Evolutionary conservation across 495 filamentous ascomycete species (phyloP), one percentile per base, ranked within the genome.

Genomic region (Bathelium albidoporum): DNA sequence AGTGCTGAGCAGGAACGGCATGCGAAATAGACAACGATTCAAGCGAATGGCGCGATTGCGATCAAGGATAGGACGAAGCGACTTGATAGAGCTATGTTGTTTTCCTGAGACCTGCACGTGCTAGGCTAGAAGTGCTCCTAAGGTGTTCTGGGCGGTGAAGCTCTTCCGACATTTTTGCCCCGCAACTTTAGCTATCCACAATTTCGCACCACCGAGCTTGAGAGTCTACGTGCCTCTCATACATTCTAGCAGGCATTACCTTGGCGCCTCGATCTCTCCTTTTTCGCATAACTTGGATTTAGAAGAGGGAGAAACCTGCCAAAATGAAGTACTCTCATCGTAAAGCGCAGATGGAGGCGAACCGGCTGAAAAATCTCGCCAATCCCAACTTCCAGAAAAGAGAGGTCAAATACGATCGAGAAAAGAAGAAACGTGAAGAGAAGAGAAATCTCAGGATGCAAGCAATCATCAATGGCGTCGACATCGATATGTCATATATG

Each of bases 331-430:
- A 55, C 16, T 55, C 49, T 11, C 49, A 55, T 24, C 49, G 49
- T 24, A 55, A 55, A 16, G 49, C 49, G 0, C 49, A 55, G 49
- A 55, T 55, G 20, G 49, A 55, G 49, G 49, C 49, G 5, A 55
- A 55, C 29, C 49, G 49, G 49, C 49, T 55, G 7, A 55, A 55
- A 29, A 55, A 55, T 55, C 49, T 55, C 20, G 49, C 49, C 10
- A 55, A 55, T 55, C 49, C 49, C 22, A 55, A 55, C 29, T 55
- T 55, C 49, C 22, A 55, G 24, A 55, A 55, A 55, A 55, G 20
- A 29, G 22, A 55, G 16, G 49, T 55, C 20, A 55, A 55, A 24
- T 55, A 55, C 16, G 49, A 55, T 29, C 49, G 49, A 10, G 49
- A 55, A 20, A 55, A 55, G 49, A 55, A 55, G 16, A 55, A 55